Percentiles rank a stretch among this genome's conserved stretches.
Evolutionary conservation across 2,329 filamentous ascomycete species (phyloP).

Genomic region (Lecanosticta acicola): DNA sequence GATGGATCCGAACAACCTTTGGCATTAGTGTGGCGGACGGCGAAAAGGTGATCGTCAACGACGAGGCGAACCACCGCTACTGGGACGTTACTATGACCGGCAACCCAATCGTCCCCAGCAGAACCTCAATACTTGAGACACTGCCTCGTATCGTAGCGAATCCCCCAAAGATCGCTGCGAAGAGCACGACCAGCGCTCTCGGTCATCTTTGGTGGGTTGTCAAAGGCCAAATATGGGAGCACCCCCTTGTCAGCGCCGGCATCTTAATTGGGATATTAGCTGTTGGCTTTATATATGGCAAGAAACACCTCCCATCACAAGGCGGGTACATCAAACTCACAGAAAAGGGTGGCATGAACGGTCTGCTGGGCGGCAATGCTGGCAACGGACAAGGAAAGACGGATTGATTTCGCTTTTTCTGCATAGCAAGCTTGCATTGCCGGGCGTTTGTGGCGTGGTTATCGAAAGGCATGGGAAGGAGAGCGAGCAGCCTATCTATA

Average conservation of each 20-base stretch:
- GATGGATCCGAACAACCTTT: constrained; percentile 93
- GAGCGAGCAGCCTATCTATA: not conserved
- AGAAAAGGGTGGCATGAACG: constrained; percentile 59
- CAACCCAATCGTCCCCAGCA: constrained; percentile 80
- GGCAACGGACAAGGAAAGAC: constrained; percentile 16
- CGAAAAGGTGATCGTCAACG: constrained; percentile 91
- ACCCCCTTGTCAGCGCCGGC: constrained; percentile 46
- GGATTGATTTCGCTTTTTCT: constrained; percentile 7
- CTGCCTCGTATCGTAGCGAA: constrained; percentile 64
- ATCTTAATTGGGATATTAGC: constrained; percentile 51
- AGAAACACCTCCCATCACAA: constrained; percentile 28
- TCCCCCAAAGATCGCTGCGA: constrained; percentile 66
- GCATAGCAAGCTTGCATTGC: constrained; percentile 1
- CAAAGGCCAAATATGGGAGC: constrained; percentile 37
- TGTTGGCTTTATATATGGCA: constrained; percentile 22
- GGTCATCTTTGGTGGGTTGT: constrained; percentile 59
- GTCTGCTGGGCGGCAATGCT: constrained; percentile 54
- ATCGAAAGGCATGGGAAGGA: not conserved
- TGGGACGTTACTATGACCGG: constrained; percentile 91
- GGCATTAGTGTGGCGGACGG: constrained; percentile 83
- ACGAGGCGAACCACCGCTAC: constrained; percentile 89
- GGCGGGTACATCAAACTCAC: constrained; percentile 39
- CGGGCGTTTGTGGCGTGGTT: not conserved
- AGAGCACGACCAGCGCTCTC: constrained; percentile 68
- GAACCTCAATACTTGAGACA: constrained; percentile 86